These are phyloP conservation scores for Cetraspora pellucida DNA, from an alignment of 192 early-diverging fungal genomes.

Conservation along the genomic window DNA sequence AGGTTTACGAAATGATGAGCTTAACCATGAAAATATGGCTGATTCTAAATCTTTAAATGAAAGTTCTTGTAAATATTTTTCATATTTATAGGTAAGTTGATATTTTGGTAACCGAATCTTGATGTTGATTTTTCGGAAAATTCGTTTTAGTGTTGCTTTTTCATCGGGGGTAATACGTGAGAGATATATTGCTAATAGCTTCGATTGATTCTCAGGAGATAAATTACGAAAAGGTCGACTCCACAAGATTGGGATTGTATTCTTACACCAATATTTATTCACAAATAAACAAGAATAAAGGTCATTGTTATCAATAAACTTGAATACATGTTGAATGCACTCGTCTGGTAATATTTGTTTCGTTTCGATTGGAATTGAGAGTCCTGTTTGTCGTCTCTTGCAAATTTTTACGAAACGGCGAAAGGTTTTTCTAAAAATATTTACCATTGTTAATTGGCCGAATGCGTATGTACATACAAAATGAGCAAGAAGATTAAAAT, in stretches of 20 bases:
- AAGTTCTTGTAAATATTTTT: not conserved
- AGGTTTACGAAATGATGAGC: not conserved
- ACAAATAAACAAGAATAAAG: conserved; percentile 2
- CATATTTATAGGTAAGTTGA: not conserved
- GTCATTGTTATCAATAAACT: not conserved
- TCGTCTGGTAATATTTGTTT: too few relatives aligned
- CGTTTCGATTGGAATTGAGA: too few relatives aligned
- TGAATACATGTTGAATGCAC: too few relatives aligned
- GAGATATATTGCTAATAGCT: not conserved
- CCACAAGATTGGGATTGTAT: not conserved
- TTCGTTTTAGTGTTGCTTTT: not conserved
- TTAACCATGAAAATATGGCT: not conserved
- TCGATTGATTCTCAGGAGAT: not conserved
- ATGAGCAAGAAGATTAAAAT: too few relatives aligned
- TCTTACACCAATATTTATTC: not conserved
- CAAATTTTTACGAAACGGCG: too few relatives aligned
- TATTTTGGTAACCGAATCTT: not conserved
- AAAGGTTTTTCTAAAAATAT: too few relatives aligned
- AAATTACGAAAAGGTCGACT: not conserved
- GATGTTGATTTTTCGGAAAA: not conserved
- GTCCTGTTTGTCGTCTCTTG: too few relatives aligned
- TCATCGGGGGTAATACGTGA: not conserved
- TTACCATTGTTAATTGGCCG: too few relatives aligned
- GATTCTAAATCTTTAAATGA: conserved; percentile 8
- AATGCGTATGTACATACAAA: too few relatives aligned